These are phyloP conservation scores for Neurospora africana DNA, from an alignment of 495 filamentous ascomycete genomes.

Conservation along the genomic window DNA sequence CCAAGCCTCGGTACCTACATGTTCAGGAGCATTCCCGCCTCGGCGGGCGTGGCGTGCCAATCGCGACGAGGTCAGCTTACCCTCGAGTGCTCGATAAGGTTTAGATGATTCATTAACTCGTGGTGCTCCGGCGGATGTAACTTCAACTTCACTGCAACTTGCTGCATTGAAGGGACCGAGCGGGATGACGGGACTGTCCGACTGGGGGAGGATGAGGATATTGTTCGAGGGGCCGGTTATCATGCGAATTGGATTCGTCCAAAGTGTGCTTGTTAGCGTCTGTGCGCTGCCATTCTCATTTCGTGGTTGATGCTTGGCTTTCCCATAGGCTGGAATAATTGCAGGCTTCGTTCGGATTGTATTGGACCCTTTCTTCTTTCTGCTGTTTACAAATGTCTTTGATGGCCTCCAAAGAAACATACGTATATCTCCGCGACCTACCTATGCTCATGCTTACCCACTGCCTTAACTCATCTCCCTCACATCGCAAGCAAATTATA, in stretches of 20 bases:
- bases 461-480: no score
- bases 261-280: background rate
- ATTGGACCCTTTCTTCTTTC: background rate
- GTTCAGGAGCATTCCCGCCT: background rate
- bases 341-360: background rate
- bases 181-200: background rate
- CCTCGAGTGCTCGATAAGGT: background rate
- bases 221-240: background rate
- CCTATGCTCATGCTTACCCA: no score
- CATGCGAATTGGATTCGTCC: background rate
- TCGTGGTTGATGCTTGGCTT: background rate
- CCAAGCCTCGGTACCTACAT: background rate
- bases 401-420: background rate
- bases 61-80: background rate
- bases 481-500: no score
- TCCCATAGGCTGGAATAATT: background rate
- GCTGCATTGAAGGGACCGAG: background rate
- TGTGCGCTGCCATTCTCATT: background rate
- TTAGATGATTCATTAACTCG: background rate
- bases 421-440: no score
- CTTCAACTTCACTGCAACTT: background rate
- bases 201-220: background rate
- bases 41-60: background rate
- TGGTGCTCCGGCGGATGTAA: background rate
- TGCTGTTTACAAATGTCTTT: background rate